These are phyloP conservation scores for Crithidia acanthocephali DNA, from an alignment of 208 protist genomes.

Conservation along the genomic window DNA sequence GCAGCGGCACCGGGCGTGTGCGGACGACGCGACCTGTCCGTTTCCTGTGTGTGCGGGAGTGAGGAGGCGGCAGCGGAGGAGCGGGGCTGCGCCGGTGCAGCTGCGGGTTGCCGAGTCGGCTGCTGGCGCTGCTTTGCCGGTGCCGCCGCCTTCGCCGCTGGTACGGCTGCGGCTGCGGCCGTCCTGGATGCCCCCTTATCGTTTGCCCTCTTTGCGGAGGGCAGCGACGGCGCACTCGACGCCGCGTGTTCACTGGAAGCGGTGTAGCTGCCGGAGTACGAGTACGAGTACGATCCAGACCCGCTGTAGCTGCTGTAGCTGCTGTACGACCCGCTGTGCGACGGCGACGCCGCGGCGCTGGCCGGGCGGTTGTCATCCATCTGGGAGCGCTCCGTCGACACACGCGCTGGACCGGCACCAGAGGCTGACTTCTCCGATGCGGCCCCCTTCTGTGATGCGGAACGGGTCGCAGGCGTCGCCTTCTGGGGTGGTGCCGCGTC, in stretches of 20 bases:
- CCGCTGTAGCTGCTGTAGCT: slow-evolving; percentile 21
- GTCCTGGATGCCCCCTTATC: too few species aligned
- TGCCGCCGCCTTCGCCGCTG: neutral
- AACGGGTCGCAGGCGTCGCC: neutral
- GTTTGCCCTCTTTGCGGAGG: neutral
- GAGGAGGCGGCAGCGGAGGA: neutral
- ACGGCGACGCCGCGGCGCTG: neutral
- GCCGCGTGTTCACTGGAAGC: neutral
- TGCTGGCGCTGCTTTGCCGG: neutral
- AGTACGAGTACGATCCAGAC: slow-evolving; percentile 30
- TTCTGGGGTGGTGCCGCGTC: neutral
- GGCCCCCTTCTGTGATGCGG: neutral
- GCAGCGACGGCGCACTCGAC: neutral
- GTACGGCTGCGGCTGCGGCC: neutral
- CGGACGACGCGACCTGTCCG: neutral
- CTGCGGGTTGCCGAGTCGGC: slow-evolving; percentile 1
- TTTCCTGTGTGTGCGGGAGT: neutral
- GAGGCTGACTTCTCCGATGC: neutral
- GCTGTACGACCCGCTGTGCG: slow-evolving; percentile 10
- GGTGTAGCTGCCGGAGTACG: slow-evolving; percentile 32
- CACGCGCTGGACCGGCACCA: neutral
- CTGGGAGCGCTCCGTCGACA: neutral
- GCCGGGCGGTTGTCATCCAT: neutral
- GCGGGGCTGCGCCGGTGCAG: neutral
- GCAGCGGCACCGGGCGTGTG: neutral